Conservation (phyloP, 495 filamentous ascomycete species). For the Astrothelium subdiscretum region DNA sequence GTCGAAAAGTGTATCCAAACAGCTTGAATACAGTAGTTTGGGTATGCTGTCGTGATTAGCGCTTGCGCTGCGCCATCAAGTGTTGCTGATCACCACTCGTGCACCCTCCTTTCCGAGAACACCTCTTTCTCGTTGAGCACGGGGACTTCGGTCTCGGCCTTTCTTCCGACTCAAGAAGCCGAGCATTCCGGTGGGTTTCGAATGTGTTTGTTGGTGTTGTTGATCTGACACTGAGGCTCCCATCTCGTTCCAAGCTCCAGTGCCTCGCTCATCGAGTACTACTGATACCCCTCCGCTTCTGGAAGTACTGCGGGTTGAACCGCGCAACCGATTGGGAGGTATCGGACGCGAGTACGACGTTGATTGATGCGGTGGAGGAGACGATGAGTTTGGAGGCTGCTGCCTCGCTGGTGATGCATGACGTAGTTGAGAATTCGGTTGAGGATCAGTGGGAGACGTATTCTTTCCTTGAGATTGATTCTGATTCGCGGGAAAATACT, state of each 20-base stretch:
- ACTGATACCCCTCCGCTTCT: conserved; percentile 83
- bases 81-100: conserved; percentile 37
- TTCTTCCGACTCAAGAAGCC: conserved; percentile 82
- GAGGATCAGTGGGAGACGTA: not conserved
- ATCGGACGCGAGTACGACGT: not conserved
- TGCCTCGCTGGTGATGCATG: not conserved
- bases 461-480: not conserved
- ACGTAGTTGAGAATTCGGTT: not conserved
- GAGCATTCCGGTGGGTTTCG: conserved; percentile 61
- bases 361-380: conserved; percentile 10
- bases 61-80: not conserved
- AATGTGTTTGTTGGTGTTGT: conserved; percentile 63
- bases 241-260: conserved; percentile 80
- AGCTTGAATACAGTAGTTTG: not conserved
- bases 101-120: conserved; percentile 94
- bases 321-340: conserved; percentile 25
- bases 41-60: not conserved
- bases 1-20: not conserved
- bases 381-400: conserved; percentile 1
- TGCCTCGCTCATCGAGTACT: conserved; percentile 74
- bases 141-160: conserved; percentile 81
- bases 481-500: not conserved
- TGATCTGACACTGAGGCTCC: conserved; percentile 27
- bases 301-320: conserved; percentile 51
- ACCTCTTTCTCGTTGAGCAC: conserved; percentile 74